A percentile compares a stretch with the other conserved stretches of the same genome.
Conservation (phyloP, 768 basidiomycete genomes). For the Termitomyces sp. region DNA sequence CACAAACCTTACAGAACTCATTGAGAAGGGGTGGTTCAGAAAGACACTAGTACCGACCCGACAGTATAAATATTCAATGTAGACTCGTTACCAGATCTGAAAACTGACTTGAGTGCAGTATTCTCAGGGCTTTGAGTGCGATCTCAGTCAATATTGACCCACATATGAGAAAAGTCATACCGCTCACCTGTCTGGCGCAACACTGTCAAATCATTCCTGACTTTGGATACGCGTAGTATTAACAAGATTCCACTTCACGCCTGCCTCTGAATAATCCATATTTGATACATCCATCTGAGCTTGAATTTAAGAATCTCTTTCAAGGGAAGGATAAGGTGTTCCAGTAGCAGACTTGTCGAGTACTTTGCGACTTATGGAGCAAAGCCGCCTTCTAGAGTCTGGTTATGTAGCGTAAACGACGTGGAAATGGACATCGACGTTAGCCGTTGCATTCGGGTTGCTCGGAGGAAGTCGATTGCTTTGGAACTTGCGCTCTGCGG, state of each 20-base stretch:
- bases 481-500: constrained; percentile 34
- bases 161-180: neutral
- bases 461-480: constrained; percentile 24
- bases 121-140: constrained; percentile 24
- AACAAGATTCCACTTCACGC: constrained; percentile 35
- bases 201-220: constrained; percentile 41
- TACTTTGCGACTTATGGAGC: constrained; percentile 26
- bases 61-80: constrained; percentile 36
- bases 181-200: constrained; percentile 28
- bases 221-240: constrained; percentile 38
- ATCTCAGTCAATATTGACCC: too few species aligned
- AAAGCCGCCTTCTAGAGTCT: constrained; percentile 33
- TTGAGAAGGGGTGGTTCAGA: neutral
- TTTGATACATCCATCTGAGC: constrained; percentile 37
- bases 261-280: constrained; percentile 32
- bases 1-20: neutral
- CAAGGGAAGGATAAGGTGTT: neutral
- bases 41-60: constrained; percentile 15
- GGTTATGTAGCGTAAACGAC: constrained; percentile 37
- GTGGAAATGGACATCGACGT: constrained; percentile 39
- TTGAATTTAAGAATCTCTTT: constrained; percentile 24
- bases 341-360: neutral
- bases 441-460: constrained; percentile 22
- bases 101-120: constrained; percentile 36
- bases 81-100: constrained; percentile 32